These are phyloP conservation scores for Ballota nigra DNA, from an alignment of 257 asterid genomes.

Conservation along the genomic window DNA sequence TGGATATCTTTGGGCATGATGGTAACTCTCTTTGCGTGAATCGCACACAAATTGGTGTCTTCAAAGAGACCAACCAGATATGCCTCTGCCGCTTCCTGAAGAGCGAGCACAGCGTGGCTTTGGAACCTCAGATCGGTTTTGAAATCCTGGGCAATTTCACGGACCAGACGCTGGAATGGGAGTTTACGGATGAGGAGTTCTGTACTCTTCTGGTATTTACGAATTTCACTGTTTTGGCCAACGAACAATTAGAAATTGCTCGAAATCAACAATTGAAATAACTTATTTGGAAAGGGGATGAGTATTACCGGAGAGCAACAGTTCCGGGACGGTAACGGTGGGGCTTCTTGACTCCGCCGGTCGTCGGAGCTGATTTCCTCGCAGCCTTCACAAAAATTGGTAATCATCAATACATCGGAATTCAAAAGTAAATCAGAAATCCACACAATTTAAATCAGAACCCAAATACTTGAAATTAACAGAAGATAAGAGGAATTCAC, in stretches of 20 bases:
- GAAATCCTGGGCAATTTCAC: conserved; percentile 35
- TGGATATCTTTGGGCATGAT: conserved; percentile 84
- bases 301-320: conserved; percentile 64
- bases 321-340: conserved; percentile 84
- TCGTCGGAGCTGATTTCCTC: conserved; percentile 70
- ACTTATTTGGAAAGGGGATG: neutral
- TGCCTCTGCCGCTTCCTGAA: conserved; percentile 79
- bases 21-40: conserved; percentile 75
- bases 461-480: neutral
- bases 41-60: conserved; percentile 73
- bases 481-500: neutral
- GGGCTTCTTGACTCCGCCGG: conserved; percentile 87
- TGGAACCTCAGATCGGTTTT: conserved; percentile 35
- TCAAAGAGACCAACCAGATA: conserved; percentile 74
- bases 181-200: conserved; percentile 74
- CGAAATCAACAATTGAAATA: neutral
- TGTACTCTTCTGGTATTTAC: conserved; percentile 74
- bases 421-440: neutral
- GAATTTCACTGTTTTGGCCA: conserved; percentile 52
- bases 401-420: neutral
- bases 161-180: conserved; percentile 62
- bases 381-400: conserved; percentile 49
- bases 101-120: conserved; percentile 43
- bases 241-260: neutral
- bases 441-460: neutral